Base-by-base conservation (phyloP, 306 rosid species). In the Abrus pulchellus region DNA sequence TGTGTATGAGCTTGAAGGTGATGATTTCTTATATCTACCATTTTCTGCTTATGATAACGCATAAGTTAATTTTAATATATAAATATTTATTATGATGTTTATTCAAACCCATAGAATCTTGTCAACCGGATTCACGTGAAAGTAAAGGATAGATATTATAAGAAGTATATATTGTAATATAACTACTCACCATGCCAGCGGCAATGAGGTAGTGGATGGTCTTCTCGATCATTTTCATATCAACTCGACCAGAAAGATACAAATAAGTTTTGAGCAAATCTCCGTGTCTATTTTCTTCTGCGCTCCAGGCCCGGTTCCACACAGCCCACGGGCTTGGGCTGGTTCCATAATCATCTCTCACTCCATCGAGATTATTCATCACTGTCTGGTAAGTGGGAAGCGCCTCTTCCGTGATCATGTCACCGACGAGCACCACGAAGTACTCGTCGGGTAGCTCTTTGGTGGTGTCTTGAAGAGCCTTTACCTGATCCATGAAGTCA, bases 261-360 rank as follows among this genome's bases (percentile, higher is more conserved):
- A 88, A 63, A 78, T 86, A 89, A 1, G 90, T 81, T 32, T 83
- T 79, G 14, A 91, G 92, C 84, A 91, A 62, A 59, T 91, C 97
- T 0, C 97, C 93, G 8, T 91, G 92, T 20, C 97, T 78, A 56
- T 91, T 91, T 72, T 89, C 97, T 82, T 91, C 93, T 0, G 93
- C 92, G 1, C 88, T 86, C 92, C 97, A 89, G 2, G 89, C 70
- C 65, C 90, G 75, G 13, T 85, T 85, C 97, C 93, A 91, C 1
- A 6, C 27, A 0, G 93, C 97, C 97, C 93, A 89, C 0, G 92
- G 85, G 47, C 47, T 43, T 43, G 47, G 47, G 47, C 47, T 43
- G 7, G 7, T 5, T 43, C 47, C 47, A 43, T 1, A 4, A 1
- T 43, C 47, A 43, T 43, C 47, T 43, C 47, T 43, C 47, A 43